A percentile compares a stretch with the other conserved stretches of the same genome.
phyloP scores from a whole-genome alignment of 1,284 basidiomycete genomes.

The Ustilago trichophora region DNA sequence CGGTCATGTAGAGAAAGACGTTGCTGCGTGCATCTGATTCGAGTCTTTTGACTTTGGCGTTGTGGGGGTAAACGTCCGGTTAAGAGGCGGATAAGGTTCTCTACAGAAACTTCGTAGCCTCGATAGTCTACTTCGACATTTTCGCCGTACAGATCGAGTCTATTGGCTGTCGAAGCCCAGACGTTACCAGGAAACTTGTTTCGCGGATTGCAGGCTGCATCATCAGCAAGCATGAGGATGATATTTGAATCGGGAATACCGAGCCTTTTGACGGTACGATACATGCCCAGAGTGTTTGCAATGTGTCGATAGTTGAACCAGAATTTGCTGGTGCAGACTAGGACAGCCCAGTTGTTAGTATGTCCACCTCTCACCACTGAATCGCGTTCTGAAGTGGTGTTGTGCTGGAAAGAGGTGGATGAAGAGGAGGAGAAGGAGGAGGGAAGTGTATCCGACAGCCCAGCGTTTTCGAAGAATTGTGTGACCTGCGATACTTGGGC shows the following conservation, averaged over 20 bases:
- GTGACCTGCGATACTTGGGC: constrained; percentile 33
- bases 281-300: constrained; percentile 98
- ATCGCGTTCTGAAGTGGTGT: not conserved
- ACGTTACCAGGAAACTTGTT: constrained; percentile 92
- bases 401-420: not conserved
- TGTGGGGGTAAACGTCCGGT: constrained; percentile 70
- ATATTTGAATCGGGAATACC: constrained; percentile 98
- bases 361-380: constrained; percentile 40
- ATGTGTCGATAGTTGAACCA: constrained; percentile 99
- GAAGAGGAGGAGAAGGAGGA: not conserved
- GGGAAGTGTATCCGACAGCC: constrained; percentile 3
- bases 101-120: constrained; percentile 96
- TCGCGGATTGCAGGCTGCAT: constrained; percentile 90
- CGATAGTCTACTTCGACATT: constrained; percentile 98
- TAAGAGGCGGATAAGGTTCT: constrained; percentile 89
- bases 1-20: constrained; percentile 97
- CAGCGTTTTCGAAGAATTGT: constrained; percentile 32
- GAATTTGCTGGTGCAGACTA: constrained; percentile 91
- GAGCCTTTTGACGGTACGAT: constrained; percentile 95
- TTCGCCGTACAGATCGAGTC: constrained; percentile 91
- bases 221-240: constrained; percentile 98
- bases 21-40: constrained; percentile 91
- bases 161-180: constrained; percentile 80
- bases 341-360: constrained; percentile 96
- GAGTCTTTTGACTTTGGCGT: constrained; percentile 89